phyloP scores from a whole-genome alignment of 768 basidiomycete species.

The Naganishia onofrii region DNA sequence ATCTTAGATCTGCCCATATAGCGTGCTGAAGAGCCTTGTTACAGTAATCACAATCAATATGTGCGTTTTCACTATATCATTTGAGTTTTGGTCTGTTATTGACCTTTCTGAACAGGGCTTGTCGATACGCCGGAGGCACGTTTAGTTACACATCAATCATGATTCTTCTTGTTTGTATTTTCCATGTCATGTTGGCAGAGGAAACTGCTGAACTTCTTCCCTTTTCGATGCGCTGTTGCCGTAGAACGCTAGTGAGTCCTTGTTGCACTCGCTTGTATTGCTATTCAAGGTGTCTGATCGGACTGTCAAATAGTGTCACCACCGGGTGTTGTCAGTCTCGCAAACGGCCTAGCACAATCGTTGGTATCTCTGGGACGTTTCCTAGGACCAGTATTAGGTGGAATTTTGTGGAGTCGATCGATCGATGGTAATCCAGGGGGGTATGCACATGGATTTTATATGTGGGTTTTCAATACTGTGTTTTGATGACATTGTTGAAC shows the following conservation, averaged over 20 bases:
- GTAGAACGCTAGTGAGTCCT: constrained; percentile 28
- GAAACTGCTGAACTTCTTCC: not conserved
- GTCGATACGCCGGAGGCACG: constrained; percentile 81
- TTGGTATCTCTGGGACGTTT: constrained; percentile 91
- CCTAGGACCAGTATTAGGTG: constrained; percentile 63
- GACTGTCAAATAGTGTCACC: constrained; percentile 67
- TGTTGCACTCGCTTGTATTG: no score
- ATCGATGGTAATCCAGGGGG: constrained; percentile 49
- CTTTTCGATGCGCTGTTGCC: not conserved
- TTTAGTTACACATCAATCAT: constrained; percentile 89
- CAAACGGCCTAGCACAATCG: constrained; percentile 94
- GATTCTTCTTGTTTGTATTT: constrained; percentile 61
- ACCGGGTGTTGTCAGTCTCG: constrained; percentile 78
- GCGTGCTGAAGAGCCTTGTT: not conserved
- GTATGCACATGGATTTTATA: constrained; percentile 44
- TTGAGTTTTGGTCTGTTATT: constrained; percentile 25
- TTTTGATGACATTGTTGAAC: not conserved
- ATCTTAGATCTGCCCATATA: not conserved
- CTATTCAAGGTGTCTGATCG: not conserved
- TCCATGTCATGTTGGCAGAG: not conserved
- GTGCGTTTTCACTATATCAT: constrained; percentile 57
- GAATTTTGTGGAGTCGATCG: constrained; percentile 43
- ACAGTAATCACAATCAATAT: constrained; percentile 74
- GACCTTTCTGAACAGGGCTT: constrained; percentile 59
- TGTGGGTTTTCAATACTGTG: constrained; percentile 23